These are phyloP conservation scores for Panaeolus cyanescens DNA, from an alignment of 768 basidiomycete species.

Conservation along the genomic window DNA sequence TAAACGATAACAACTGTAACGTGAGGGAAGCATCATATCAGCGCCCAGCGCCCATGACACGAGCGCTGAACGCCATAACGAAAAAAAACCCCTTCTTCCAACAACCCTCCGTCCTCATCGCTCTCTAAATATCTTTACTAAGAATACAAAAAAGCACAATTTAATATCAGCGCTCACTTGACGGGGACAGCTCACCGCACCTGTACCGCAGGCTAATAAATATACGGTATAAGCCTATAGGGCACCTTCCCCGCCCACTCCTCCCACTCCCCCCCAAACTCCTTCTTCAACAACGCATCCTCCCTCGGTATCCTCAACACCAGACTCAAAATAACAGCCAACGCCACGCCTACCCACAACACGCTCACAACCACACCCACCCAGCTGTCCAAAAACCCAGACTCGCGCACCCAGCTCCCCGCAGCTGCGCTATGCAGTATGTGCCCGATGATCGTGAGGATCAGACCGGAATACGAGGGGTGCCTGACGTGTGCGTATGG, in stretches of 20 bases:
- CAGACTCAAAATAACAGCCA: conserved; percentile 25
- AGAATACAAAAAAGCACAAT: no score
- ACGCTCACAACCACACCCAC: conserved; percentile 20
- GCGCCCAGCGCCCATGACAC: no score
- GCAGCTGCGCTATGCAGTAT: conserved; percentile 21
- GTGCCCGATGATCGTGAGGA: conserved; percentile 29
- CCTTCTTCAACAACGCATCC: conserved; percentile 32
- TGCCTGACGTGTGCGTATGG: conserved; percentile 40
- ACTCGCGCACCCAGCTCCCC: conserved; percentile 36
- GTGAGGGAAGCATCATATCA: no score
- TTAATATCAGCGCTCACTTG: no score
- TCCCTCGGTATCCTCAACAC: conserved; percentile 32
- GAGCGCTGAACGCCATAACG: no score
- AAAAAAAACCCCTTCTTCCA: no score
- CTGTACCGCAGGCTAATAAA: no score
- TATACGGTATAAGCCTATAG: conserved; percentile 35
- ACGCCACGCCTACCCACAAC: conserved; percentile 25
- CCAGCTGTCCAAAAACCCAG: conserved; percentile 25
- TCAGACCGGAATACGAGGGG: conserved; percentile 39
- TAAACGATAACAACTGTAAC: no score
- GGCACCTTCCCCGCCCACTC: conserved; percentile 33
- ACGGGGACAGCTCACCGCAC: no score
- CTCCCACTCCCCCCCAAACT: conserved; percentile 33
- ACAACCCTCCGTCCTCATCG: no score
- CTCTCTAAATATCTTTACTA: no score